Conservation (phyloP, 2,329 filamentous ascomycete genomes). For the Neoscytalidium dimidiatum region DNA sequence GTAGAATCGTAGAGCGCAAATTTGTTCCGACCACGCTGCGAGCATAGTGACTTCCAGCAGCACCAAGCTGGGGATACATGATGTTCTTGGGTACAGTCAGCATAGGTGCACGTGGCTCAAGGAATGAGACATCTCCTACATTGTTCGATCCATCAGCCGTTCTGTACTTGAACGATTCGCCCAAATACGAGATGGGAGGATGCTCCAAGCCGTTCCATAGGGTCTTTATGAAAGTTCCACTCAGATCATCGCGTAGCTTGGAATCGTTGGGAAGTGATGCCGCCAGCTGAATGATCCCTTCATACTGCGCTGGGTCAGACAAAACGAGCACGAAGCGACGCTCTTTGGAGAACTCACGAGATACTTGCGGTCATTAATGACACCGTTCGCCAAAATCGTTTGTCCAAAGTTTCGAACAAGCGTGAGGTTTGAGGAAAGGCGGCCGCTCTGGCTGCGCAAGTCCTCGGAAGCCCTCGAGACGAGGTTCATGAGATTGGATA, state of each 20-base stretch:
- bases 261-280: conserved; percentile 6
- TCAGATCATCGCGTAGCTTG: neutral
- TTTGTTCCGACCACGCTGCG: conserved; percentile 58
- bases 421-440: neutral
- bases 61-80: conserved; percentile 60
- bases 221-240: conserved; percentile 27
- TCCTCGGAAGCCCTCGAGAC: neutral
- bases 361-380: neutral
- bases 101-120: conserved; percentile 25
- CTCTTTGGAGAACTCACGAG: neutral
- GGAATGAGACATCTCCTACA: neutral
- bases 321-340: too few species aligned
- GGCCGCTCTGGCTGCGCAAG: neutral
- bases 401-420: neutral
- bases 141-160: conserved; percentile 45
- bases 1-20: conserved; percentile 46
- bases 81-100: conserved; percentile 49
- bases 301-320: neutral
- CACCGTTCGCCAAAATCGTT: neutral
- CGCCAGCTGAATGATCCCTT: neutral
- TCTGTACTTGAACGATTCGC: conserved; percentile 40
- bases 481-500: neutral
- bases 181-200: conserved; percentile 38
- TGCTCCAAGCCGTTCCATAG: conserved; percentile 45
- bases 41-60: conserved; percentile 62